Conservation (phyloP, 1,284 basidiomycete genomes). For the Mycocalia duriaeana region DNA sequence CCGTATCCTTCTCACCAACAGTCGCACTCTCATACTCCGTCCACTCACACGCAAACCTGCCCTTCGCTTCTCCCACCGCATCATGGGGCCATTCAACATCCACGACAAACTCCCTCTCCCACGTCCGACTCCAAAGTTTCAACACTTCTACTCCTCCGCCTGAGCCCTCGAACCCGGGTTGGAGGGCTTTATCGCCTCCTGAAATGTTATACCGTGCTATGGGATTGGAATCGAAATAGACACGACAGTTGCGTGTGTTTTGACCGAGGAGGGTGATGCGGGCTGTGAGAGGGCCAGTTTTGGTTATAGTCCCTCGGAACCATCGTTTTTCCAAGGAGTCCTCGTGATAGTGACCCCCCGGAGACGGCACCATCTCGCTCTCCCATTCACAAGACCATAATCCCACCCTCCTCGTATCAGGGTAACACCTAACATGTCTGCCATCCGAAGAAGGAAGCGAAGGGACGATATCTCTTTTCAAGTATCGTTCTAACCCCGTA, state of each 20-base stretch:
- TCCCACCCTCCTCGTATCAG: conserved; percentile 18
- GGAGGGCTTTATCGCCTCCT: conserved; percentile 29
- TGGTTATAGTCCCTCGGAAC: conserved; percentile 27
- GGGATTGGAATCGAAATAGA: conserved; percentile 50
- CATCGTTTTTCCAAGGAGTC: conserved; percentile 21
- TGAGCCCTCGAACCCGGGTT: conserved; percentile 40
- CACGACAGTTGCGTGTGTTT: conserved; percentile 61
- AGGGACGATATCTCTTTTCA: conserved; percentile 40
- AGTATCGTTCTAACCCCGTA: conserved; percentile 40
- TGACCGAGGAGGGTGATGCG: conserved; percentile 43
- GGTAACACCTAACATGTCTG: conserved; percentile 23
- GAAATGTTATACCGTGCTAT: conserved; percentile 38
- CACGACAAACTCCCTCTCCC: conserved; percentile 56
- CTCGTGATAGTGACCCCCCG: conserved; percentile 13
- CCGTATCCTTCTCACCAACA: conserved; percentile 16
- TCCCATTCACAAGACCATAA: conserved; percentile 33
- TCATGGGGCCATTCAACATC: conserved; percentile 24
- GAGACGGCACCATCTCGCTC: conserved; percentile 19
- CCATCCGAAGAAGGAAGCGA: conserved; percentile 50
- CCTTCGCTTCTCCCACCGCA: conserved; percentile 37
- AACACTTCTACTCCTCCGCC: conserved; percentile 39
- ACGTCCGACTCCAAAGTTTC: conserved; percentile 65
- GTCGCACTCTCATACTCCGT: conserved; percentile 60
- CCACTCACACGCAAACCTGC: conserved; percentile 65
- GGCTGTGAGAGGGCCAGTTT: conserved; percentile 36